phyloP scores from a whole-genome alignment of 2,329 filamentous ascomycete species.

The Fusarium torreyae region DNA sequence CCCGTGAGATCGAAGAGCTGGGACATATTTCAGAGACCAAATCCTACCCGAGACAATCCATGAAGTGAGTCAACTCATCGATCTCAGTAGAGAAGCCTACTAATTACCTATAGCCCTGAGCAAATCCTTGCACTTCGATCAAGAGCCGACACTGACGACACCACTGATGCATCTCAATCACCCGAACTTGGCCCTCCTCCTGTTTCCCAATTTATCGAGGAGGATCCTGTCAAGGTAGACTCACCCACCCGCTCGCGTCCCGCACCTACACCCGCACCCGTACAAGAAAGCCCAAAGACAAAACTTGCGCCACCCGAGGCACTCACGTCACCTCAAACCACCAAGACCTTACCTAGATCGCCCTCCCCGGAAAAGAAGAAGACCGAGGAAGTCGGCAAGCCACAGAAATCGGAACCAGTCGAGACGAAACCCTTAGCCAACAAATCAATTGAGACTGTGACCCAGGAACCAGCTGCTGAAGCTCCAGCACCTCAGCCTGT shows the following conservation, averaged over 20 bases:
- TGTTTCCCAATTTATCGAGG: slow-evolving; percentile 71
- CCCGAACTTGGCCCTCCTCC: slow-evolving; percentile 78
- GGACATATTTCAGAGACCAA: slow-evolving; percentile 78
- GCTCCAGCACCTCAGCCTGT: slow-evolving; percentile 40
- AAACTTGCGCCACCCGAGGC: slow-evolving; percentile 52
- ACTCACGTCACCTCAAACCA: slow-evolving; percentile 51
- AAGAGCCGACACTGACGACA: slow-evolving; percentile 62
- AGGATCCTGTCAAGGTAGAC: slow-evolving; percentile 68
- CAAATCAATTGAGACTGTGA: slow-evolving; percentile 21
- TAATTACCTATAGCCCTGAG: slow-evolving; percentile 65
- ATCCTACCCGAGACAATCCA: slow-evolving; percentile 74
- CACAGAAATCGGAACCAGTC: slow-evolving; percentile 4
- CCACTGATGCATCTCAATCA: slow-evolving; percentile 70
- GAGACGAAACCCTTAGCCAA: slow-evolving; percentile 10
- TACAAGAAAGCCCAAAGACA: slow-evolving; percentile 45
- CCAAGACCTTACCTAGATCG: slow-evolving; percentile 35
- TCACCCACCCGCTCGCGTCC: slow-evolving; percentile 57
- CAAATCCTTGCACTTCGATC: slow-evolving; percentile 74
- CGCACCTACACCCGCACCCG: slow-evolving; percentile 19
- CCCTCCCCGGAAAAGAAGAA: slow-evolving; percentile 52
- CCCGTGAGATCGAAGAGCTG: slow-evolving; percentile 67
- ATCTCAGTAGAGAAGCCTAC: slow-evolving; percentile 21
- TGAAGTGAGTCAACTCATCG: slow-evolving; percentile 70
- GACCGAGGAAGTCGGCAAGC: slow-evolving; percentile 9
- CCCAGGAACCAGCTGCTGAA: slow-evolving; percentile 18